Percentiles rank a stretch among this genome's conserved stretches.
Conservation (phyloP, 192 early-diverging fungal genomes). For the Ambispora gerdemannii region DNA sequence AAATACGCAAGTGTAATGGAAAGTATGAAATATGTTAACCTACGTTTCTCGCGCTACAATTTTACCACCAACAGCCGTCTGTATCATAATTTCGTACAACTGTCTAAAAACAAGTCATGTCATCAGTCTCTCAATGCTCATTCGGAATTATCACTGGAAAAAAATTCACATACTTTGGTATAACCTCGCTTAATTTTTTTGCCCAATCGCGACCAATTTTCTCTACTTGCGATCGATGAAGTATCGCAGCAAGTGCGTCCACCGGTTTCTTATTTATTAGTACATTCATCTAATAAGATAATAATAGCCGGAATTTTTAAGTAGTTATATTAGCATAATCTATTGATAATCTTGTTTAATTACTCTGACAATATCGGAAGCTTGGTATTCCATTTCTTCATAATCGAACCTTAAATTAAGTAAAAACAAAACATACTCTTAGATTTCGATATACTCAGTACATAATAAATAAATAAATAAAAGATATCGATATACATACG, state of each 20-base stretch:
- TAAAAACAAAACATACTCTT: background rate
- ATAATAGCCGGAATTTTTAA: no score
- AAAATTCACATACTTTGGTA: conserved; percentile 46
- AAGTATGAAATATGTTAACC: no score
- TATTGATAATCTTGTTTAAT: no score
- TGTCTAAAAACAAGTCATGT: no score
- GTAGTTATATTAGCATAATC: no score
- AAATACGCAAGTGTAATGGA: background rate
- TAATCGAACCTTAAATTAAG: conserved; percentile 95
- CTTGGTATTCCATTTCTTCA: conserved; percentile 85
- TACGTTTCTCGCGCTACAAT: conserved; percentile 82
- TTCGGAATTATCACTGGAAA: no score
- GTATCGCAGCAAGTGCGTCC: conserved; percentile 87
- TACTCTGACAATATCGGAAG: conserved; percentile 85
- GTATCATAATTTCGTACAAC: conserved; percentile 92
- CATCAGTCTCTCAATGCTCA: no score
- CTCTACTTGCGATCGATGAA: conserved; percentile 71
- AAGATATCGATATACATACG: conserved; percentile 13
- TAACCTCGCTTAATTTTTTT: conserved; percentile 75
- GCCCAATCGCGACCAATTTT: conserved; percentile 79
- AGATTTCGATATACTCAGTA: background rate
- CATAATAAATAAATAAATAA: background rate
- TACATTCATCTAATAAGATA: conserved; percentile 65
- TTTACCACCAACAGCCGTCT: conserved; percentile 80
- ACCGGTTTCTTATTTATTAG: conserved; percentile 88